Evolutionary conservation across 2,329 filamentous ascomycete genomes (phyloP), one percentile per base, ranked within the genome.

Genomic region (Ustilaginoidea virens): DNA sequence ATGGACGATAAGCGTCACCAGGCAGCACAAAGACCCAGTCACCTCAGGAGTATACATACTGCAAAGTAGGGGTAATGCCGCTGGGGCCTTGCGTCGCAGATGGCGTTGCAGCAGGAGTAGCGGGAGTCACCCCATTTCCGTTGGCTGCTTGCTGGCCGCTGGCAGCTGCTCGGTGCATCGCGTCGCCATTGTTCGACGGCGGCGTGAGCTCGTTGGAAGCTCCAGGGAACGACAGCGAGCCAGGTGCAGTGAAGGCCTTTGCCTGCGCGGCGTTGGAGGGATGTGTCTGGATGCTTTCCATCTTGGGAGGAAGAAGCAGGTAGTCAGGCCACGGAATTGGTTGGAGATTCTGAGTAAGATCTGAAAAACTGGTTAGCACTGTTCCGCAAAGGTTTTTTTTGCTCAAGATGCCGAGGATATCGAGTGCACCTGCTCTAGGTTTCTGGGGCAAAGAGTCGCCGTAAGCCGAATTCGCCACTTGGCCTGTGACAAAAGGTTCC

Each of bases 251-350:
- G 60, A 96, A 93, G 51, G 81, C 83, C 68, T 90, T 90, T 40
- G 90, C 90, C 70, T 96, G 86, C 42, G 78, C 73, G 47, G 87
- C 86, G 52, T 75, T 96, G 41, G 79, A 70, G 27, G 90, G 90
- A 52, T 96, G 90, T 43, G 87, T 90, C 48, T 83, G 85, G 47
- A 92, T 78, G 47, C 74, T 72, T 54, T 92, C 83, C 83, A 93
- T 92, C 53, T 57, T 74, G 35, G 37, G 9, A 22, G 15, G 32
- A 39, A 26, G 36, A 37, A n/a, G n/a, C n/a, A n/a, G n/a, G n/a
- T n/a, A n/a, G n/a, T n/a, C n/a, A n/a, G n/a, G n/a, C n/a, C n/a
- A n/a, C n/a, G n/a, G n/a, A n/a, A n/a, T n/a, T n/a, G n/a, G n/a
- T n/a, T n/a, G n/a, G n/a, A n/a, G n/a, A n/a, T n/a, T n/a, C n/a